Evolutionary conservation across 2,329 filamentous ascomycete species (phyloP).

Genomic region (Ophiocordyceps robertsii): DNA sequence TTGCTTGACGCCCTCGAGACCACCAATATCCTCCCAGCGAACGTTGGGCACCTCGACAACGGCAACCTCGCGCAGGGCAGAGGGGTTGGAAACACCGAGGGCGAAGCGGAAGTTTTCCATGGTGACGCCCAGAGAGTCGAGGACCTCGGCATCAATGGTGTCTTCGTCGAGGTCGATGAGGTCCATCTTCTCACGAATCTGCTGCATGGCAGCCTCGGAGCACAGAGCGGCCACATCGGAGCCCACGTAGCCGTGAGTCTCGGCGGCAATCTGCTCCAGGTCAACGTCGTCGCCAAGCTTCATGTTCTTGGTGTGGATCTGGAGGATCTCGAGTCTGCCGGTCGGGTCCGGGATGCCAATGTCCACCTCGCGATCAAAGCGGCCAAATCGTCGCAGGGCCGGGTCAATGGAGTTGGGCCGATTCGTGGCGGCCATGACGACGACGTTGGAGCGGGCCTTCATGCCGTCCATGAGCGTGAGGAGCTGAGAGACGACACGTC

Average conservation of each 20-base stretch:
- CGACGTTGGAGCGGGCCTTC: constrained; percentile 97
- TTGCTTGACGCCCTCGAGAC: constrained; percentile 95
- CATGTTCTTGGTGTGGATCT: constrained; percentile 99
- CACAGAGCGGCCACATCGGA: constrained; percentile 97
- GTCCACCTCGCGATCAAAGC: constrained; percentile 97
- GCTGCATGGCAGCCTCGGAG: constrained; percentile 98
- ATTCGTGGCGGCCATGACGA: constrained; percentile 99
- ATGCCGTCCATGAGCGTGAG: constrained; percentile 98
- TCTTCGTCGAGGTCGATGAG: constrained; percentile 98
- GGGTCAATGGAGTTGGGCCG: constrained; percentile 97
- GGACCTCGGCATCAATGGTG: constrained; percentile 95
- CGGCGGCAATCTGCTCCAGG: constrained; percentile 87
- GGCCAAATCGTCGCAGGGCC: constrained; percentile 91
- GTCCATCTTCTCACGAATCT: constrained; percentile 99
- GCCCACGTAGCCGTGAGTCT: constrained; percentile 98
- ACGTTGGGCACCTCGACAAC: constrained; percentile 99
- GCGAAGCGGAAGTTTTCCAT: constrained; percentile 99
- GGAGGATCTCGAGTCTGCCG: constrained; percentile 94
- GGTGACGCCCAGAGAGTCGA: constrained; percentile 94
- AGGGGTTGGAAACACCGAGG: constrained; percentile 95
- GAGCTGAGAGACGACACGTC: constrained; percentile 94
- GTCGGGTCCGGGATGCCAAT: constrained; percentile 97
- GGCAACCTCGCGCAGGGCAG: constrained; percentile 93
- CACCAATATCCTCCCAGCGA: constrained; percentile 99
- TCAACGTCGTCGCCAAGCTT: constrained; percentile 96